These are phyloP conservation scores for Colletotrichum lindemuthianum DNA, from an alignment of 2,329 filamentous ascomycete species.

Conservation along the genomic window DNA sequence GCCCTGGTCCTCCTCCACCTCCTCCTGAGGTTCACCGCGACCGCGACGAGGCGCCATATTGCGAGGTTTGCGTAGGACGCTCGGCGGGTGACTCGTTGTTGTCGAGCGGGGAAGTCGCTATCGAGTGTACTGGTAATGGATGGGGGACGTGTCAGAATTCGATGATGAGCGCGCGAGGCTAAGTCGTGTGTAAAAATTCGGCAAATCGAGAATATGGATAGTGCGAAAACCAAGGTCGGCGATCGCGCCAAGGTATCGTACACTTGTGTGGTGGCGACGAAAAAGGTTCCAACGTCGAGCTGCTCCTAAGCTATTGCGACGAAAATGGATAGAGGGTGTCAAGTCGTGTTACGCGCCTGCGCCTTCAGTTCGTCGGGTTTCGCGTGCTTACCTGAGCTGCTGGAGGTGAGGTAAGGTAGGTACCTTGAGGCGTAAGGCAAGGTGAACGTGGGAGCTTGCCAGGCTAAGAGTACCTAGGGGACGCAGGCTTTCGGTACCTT, in stretches of 20 bases:
- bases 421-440: slow-evolving; percentile 12
- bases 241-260: slow-evolving; percentile 13
- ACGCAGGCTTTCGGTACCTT: no score
- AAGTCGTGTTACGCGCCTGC: slow-evolving; percentile 35
- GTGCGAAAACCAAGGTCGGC: neutral
- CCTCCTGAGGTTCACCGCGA: slow-evolving; percentile 34
- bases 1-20: slow-evolving; percentile 36
- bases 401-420: slow-evolving; percentile 30
- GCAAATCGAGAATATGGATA: slow-evolving; percentile 17
- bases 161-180: slow-evolving; percentile 21
- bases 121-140: slow-evolving; percentile 24
- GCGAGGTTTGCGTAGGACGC: slow-evolving; percentile 18
- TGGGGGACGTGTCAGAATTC: slow-evolving; percentile 31
- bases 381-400: slow-evolving; percentile 37
- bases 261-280: slow-evolving; percentile 31
- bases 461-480: no score
- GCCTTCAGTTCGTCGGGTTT: slow-evolving; percentile 35
- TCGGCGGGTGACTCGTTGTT: slow-evolving; percentile 30
- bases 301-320: slow-evolving; percentile 28
- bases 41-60: slow-evolving; percentile 35
- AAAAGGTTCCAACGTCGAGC: slow-evolving; percentile 17
- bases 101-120: slow-evolving; percentile 32
- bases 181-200: slow-evolving; percentile 26
- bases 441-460: no score
- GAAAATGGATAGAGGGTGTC: slow-evolving; percentile 32